These are phyloP conservation scores for Tylopilus felleus DNA, from an alignment of 768 basidiomycete species.

Conservation along the genomic window DNA sequence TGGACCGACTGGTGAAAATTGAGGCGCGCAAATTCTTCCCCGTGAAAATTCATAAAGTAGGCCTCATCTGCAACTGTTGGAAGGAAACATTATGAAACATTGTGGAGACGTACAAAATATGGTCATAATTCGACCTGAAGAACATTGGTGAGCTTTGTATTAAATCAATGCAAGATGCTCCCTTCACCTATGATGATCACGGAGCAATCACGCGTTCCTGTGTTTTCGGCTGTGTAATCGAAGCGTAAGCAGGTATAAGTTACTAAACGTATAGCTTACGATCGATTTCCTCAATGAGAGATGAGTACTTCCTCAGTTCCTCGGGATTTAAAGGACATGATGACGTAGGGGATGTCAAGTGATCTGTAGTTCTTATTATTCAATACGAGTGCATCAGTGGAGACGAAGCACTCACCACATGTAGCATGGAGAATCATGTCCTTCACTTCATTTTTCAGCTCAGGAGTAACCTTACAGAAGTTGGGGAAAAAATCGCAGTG, in stretches of 20 bases:
- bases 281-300: slow-evolving; percentile 25
- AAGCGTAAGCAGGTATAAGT: background rate
- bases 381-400: background rate
- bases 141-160: slow-evolving; percentile 5
- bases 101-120: slow-evolving; percentile 22
- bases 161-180: background rate
- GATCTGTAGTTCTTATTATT: slow-evolving; percentile 13
- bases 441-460: slow-evolving; percentile 21
- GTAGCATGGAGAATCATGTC: slow-evolving; percentile 24
- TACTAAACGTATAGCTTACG: slow-evolving; percentile 10
- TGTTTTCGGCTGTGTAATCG: slow-evolving; percentile 10
- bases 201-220: slow-evolving; percentile 9
- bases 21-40: slow-evolving; percentile 42
- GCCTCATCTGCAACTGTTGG: slow-evolving; percentile 27
- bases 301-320: slow-evolving; percentile 19
- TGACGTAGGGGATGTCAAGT: slow-evolving; percentile 26
- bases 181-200: slow-evolving; percentile 22
- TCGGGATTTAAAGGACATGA: slow-evolving; percentile 20
- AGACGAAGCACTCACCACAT: slow-evolving; percentile 17
- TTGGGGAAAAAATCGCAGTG: slow-evolving; percentile 34
- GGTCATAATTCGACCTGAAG: slow-evolving; percentile 29
- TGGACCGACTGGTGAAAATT: slow-evolving; percentile 33
- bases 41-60: slow-evolving; percentile 41
- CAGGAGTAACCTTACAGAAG: slow-evolving; percentile 22
- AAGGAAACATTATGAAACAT: background rate